A percentile compares a stretch with the other conserved stretches of the same genome.
Evolutionary conservation across 257 asterid species (phyloP).

Genomic region (Scutellaria baicalensis): DNA sequence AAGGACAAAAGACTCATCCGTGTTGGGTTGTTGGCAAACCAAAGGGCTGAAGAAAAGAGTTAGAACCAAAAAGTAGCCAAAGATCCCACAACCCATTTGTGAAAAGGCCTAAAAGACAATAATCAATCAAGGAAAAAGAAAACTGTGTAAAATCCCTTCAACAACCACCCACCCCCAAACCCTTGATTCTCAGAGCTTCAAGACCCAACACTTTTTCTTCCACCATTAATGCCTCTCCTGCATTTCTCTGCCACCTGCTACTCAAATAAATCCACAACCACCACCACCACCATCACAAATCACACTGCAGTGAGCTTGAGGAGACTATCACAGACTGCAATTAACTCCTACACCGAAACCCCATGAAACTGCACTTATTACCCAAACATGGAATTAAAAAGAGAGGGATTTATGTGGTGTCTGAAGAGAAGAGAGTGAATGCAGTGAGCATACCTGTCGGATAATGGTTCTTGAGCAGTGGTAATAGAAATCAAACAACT

Average conservation of each 20-base stretch:
- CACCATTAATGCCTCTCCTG: slow-evolving; percentile 27
- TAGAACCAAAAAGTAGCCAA: slow-evolving; percentile 39
- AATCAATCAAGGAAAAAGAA: not conserved
- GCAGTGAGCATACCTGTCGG: slow-evolving; percentile 17
- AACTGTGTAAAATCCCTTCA: slow-evolving; percentile 15
- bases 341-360: not conserved
- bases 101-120: slow-evolving; percentile 9
- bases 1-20: slow-evolving; percentile 61
- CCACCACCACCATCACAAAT: slow-evolving; percentile 17
- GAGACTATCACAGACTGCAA: not conserved
- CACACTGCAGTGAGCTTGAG: slow-evolving; percentile 15
- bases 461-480: slow-evolving; percentile 16
- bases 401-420: slow-evolving; percentile 5
- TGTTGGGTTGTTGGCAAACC: slow-evolving; percentile 52
- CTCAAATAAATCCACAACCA: slow-evolving; percentile 37
- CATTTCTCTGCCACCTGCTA: slow-evolving; percentile 20
- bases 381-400: slow-evolving; percentile 1
- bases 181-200: slow-evolving; percentile 11
- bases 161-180: not conserved
- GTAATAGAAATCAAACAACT: slow-evolving; percentile 29
- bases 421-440: slow-evolving; percentile 11
- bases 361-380: not conserved
- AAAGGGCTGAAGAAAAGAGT: slow-evolving; percentile 38
- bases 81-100: slow-evolving; percentile 54
- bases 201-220: slow-evolving; percentile 7